Percentiles rank a stretch among this genome's conserved stretches.
These are phyloP conservation scores for Penicillium egyptiacum DNA, from an alignment of 495 filamentous ascomycete species.

Conservation along the genomic window DNA sequence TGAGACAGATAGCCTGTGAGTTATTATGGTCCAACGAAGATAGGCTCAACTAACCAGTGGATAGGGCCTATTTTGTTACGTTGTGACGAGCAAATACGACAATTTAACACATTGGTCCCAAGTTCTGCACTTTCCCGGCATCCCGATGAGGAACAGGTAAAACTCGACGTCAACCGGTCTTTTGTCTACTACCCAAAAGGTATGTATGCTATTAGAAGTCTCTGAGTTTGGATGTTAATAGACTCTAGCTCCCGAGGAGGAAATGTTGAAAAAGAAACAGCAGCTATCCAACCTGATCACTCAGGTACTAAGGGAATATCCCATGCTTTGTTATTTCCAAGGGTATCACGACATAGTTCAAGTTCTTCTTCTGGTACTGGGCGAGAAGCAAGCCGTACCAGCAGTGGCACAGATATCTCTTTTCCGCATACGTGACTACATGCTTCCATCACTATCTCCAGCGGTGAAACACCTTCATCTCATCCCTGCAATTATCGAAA, in stretches of 20 bases:
- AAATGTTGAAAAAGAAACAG: slow-evolving; percentile 63
- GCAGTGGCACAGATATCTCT: slow-evolving; percentile 79
- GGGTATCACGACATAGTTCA: slow-evolving; percentile 98
- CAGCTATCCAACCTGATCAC: slow-evolving; percentile 76
- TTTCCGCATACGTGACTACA: slow-evolving; percentile 91
- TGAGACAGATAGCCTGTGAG: slow-evolving; percentile 84
- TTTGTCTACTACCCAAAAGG: slow-evolving; percentile 94
- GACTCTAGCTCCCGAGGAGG: slow-evolving; percentile 46
- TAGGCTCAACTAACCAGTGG: background rate
- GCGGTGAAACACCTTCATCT: slow-evolving; percentile 80
- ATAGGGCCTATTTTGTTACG: slow-evolving; percentile 83
- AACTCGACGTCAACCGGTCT: slow-evolving; percentile 89
- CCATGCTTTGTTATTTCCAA: slow-evolving; percentile 93
- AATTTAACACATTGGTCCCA: slow-evolving; percentile 23
- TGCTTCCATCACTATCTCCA: slow-evolving; percentile 86
- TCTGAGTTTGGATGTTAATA: slow-evolving; percentile 7
- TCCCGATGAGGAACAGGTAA: slow-evolving; percentile 83
- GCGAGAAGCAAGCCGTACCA: slow-evolving; percentile 48
- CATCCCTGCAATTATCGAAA: slow-evolving; percentile 74
- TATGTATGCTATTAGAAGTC: slow-evolving; percentile 54
- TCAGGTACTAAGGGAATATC: slow-evolving; percentile 72
- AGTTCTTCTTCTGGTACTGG: slow-evolving; percentile 86
- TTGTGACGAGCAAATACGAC: slow-evolving; percentile 33
- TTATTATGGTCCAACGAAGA: slow-evolving; percentile 22
- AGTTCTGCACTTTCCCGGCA: slow-evolving; percentile 65